These are phyloP conservation scores for Backusella morwellensis DNA, from an alignment of 192 early-diverging fungal species.

Conservation along the genomic window DNA sequence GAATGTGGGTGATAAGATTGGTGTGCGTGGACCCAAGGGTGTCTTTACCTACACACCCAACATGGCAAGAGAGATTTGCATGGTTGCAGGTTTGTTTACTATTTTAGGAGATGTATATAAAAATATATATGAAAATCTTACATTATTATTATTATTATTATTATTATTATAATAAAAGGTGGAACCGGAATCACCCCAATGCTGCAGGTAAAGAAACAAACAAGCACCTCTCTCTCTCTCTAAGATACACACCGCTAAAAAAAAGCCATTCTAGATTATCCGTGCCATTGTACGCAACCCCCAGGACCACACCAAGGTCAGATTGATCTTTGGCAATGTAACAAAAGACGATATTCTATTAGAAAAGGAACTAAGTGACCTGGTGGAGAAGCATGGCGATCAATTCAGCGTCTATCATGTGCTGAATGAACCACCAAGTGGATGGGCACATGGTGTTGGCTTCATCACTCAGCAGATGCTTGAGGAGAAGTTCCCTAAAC, in stretches of 20 bases:
- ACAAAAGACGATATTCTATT: slow-evolving; percentile 68
- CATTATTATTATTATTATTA: neutral
- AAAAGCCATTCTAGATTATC: slow-evolving; percentile 42
- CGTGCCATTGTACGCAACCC: slow-evolving; percentile 62
- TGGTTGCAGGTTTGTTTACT: slow-evolving; percentile 56
- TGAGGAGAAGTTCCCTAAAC: slow-evolving; percentile 62
- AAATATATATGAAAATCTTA: neutral
- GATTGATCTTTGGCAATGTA: slow-evolving; percentile 70
- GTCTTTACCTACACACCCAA: slow-evolving; percentile 62
- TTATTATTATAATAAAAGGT: slow-evolving; percentile 32
- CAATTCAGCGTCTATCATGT: slow-evolving; percentile 69
- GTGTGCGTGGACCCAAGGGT: slow-evolving; percentile 70
- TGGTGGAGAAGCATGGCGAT: slow-evolving; percentile 53
- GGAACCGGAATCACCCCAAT: slow-evolving; percentile 77
- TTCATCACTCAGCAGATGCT: slow-evolving; percentile 73
- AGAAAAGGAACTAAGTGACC: slow-evolving; percentile 56
- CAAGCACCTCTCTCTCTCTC: no score
- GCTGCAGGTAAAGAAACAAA: slow-evolving; percentile 25
- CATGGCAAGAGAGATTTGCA: slow-evolving; percentile 57
- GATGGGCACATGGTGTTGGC: slow-evolving; percentile 75
- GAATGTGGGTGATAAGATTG: slow-evolving; percentile 64
- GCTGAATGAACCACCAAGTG: slow-evolving; percentile 51
- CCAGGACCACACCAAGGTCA: slow-evolving; percentile 58
- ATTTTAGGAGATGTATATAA: neutral
- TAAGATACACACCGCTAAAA: neutral